Conservation (phyloP, 2,329 filamentous ascomycete species). For the Aspergillus fumigatus region DNA sequence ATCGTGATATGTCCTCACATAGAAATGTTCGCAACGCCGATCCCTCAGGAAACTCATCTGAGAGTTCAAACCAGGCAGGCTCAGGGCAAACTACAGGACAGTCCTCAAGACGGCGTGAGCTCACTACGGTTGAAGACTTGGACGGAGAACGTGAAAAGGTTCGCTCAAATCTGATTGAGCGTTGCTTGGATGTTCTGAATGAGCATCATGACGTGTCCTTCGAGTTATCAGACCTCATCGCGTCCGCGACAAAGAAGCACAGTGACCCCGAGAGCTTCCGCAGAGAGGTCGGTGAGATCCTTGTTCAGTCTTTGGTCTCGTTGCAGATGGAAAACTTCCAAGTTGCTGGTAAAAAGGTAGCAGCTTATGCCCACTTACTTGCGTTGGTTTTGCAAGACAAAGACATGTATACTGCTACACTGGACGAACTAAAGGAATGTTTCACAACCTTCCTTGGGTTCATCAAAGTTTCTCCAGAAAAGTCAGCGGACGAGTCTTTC, state of each 20-base stretch:
- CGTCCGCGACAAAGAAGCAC: constrained; percentile 62
- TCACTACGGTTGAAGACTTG: constrained; percentile 67
- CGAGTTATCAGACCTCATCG: constrained; percentile 83
- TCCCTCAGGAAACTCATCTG: constrained; percentile 14
- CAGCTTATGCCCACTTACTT: constrained; percentile 86
- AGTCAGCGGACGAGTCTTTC: constrained; percentile 70
- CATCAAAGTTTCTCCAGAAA: constrained; percentile 62
- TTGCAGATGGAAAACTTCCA: constrained; percentile 55
- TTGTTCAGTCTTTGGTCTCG: constrained; percentile 77
- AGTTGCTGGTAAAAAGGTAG: constrained; percentile 63
- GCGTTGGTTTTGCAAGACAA: constrained; percentile 81
- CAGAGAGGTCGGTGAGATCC: constrained; percentile 73
- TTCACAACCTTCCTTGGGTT: constrained; percentile 73
- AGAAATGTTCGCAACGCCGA: constrained; percentile 14
- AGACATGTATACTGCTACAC: constrained; percentile 71
- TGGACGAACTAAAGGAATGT: constrained; percentile 70
- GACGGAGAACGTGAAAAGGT: constrained; percentile 70
- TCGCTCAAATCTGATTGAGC: constrained; percentile 75
- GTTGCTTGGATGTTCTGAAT: constrained; percentile 84
- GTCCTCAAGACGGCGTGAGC: constrained; percentile 26
- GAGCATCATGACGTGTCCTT: constrained; percentile 84
- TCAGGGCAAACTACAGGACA: constrained; percentile 20
- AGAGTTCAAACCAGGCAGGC: constrained; percentile 17
- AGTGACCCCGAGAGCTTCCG: constrained; percentile 55
- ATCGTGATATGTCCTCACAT: constrained; percentile 20